Percentiles rank a stretch among this genome's conserved stretches.
Conservation (phyloP, 345 rosid species). For the Heritiera fomes region DNA sequence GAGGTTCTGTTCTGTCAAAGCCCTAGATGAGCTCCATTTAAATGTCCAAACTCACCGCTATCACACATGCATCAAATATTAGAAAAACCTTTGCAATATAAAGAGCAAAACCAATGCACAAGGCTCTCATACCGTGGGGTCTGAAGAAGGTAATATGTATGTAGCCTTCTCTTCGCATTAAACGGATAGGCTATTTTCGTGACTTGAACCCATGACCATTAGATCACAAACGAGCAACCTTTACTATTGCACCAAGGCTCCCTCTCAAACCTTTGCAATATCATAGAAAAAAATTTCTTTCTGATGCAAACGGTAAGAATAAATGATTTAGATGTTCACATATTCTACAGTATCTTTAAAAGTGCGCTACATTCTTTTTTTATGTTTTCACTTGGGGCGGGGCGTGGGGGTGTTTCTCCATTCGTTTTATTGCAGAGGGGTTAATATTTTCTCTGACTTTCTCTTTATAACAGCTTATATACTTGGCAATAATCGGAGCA, state of each 20-base stretch:
- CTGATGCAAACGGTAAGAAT: background rate
- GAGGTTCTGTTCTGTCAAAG: background rate
- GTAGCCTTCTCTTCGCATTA: no score
- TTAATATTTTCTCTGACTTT: background rate
- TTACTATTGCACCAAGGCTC: no score
- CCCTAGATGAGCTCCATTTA: background rate
- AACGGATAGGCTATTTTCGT: no score
- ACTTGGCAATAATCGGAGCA: slow-evolving; percentile 70
- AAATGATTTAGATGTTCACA: background rate
- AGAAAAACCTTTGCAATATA: background rate
- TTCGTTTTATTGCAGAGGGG: background rate
- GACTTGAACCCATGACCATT: no score
- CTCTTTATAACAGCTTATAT: slow-evolving; percentile 55
- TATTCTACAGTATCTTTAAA: background rate
- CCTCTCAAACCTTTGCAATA: background rate
- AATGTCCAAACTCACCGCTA: background rate
- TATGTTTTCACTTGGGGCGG: background rate
- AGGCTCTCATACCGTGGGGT: no score
- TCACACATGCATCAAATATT: background rate
- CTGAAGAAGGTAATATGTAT: no score
- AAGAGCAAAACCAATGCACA: no score
- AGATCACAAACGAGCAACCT: no score
- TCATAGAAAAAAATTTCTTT: background rate
- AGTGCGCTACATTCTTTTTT: background rate
- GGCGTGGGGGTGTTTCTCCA: background rate